Evolutionary conservation across 2,329 filamentous ascomycete genomes (phyloP).

Genomic region (Coniochaeta sp.): DNA sequence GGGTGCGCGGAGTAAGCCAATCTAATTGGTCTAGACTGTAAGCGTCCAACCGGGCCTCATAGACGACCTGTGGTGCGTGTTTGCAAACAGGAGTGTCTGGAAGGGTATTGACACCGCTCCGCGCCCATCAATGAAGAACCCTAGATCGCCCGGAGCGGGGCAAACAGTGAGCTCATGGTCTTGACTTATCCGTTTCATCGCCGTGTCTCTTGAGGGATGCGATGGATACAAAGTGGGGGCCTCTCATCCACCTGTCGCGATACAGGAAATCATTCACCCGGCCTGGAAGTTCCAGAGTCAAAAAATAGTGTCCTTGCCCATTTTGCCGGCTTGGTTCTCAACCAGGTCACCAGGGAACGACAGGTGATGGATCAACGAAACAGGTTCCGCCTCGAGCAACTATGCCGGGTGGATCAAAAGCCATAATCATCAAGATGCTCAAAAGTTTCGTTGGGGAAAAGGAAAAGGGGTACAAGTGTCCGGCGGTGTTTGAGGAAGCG

Average conservation of each 20-base stretch:
- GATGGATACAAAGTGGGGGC: not conserved
- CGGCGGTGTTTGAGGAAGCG: not conserved
- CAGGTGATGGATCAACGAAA: not conserved
- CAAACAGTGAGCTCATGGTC: not conserved
- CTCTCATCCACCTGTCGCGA: not conserved
- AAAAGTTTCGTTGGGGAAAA: not conserved
- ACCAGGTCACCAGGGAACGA: not conserved
- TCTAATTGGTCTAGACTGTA: not conserved
- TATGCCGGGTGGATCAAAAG: not conserved
- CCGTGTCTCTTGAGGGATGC: not conserved
- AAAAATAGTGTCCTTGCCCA: not conserved
- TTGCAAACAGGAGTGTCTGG: not conserved
- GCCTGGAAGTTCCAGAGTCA: not conserved
- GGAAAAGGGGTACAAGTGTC: not conserved
- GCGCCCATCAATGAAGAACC: not conserved
- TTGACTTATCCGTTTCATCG: not conserved
- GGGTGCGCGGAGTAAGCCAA: not conserved
- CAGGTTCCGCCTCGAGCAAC: not conserved
- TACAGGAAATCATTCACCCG: not conserved
- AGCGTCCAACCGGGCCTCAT: not conserved
- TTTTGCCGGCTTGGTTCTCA: not conserved
- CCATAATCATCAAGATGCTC: not conserved
- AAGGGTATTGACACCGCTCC: not conserved
- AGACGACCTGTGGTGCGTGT: not conserved
- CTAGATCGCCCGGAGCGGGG: not conserved